Evolutionary conservation across 1,139 yeast genomes (phyloP).

Genomic region (Taphrina confusa): DNA sequence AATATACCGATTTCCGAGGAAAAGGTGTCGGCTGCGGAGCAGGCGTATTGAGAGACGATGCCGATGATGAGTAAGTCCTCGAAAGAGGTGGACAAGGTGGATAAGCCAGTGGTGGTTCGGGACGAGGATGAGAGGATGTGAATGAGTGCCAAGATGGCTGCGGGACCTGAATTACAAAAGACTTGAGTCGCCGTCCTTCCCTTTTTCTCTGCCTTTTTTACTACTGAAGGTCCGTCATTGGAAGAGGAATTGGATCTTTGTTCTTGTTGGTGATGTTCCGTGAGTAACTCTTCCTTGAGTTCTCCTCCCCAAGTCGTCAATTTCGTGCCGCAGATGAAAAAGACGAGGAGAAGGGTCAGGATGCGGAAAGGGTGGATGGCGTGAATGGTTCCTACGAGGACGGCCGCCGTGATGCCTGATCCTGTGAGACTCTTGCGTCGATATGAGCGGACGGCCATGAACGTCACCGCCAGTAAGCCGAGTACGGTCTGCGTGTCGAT

Average conservation of each 20-base stretch:
- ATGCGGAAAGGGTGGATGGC: slow-evolving; percentile 49
- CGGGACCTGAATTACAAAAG: slow-evolving; percentile 16
- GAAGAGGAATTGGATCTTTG: no score
- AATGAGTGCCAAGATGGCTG: slow-evolving; percentile 5
- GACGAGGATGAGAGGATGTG: slow-evolving; percentile 18
- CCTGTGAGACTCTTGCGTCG: slow-evolving; percentile 49
- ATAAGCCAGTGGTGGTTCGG: slow-evolving; percentile 5
- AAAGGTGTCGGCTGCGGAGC: slow-evolving; percentile 55
- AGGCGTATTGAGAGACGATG: slow-evolving; percentile 48
- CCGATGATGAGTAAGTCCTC: slow-evolving; percentile 47
- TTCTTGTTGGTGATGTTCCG: slow-evolving; percentile 15
- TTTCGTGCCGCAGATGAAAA: slow-evolving; percentile 50
- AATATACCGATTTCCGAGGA: slow-evolving; percentile 56
- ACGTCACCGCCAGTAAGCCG: slow-evolving; percentile 23
- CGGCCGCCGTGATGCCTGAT: slow-evolving; percentile 49
- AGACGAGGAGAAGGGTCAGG: slow-evolving; percentile 47
- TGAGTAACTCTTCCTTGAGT: slow-evolving; percentile 38
- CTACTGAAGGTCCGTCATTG: neutral
- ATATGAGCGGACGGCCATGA: slow-evolving; percentile 26
- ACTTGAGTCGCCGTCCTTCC: slow-evolving; percentile 39
- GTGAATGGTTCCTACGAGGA: slow-evolving; percentile 50
- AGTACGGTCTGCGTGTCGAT: slow-evolving; percentile 12
- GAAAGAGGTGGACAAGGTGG: neutral
- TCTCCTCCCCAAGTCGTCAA: slow-evolving; percentile 47
- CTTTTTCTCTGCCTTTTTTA: slow-evolving; percentile 9